Percentiles rank a stretch among this genome's conserved stretches.
These are phyloP conservation scores for Pseudonitzschia multiseries DNA, from an alignment of 108 stramenopile species.

Conservation along the genomic window DNA sequence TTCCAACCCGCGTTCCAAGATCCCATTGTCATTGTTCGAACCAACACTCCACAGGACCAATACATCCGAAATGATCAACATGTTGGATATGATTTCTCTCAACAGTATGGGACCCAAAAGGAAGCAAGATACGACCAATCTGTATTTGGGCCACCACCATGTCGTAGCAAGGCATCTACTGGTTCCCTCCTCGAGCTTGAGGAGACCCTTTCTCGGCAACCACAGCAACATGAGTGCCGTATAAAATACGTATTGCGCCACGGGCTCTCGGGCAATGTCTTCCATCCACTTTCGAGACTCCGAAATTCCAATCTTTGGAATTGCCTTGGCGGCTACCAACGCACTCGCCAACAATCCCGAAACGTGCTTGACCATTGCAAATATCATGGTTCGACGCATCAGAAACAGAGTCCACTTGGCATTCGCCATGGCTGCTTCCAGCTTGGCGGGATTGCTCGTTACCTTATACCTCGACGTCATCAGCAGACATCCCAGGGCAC, in stretches of 20 bases:
- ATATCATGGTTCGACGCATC: slow-evolving; percentile 61
- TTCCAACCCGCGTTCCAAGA: slow-evolving; percentile 28
- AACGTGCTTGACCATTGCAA: slow-evolving; percentile 76
- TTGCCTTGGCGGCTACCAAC: slow-evolving; percentile 53
- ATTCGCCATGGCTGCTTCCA: slow-evolving; percentile 1
- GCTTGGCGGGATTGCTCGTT: neutral
- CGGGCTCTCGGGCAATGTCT: slow-evolving; percentile 62
- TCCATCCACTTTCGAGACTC: slow-evolving; percentile 63
- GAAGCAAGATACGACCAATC: slow-evolving; percentile 29
- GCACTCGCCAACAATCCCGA: slow-evolving; percentile 67
- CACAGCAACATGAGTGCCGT: slow-evolving; percentile 68
- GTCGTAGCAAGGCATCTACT: slow-evolving; percentile 17
- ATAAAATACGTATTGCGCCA: slow-evolving; percentile 83
- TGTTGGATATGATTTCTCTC: slow-evolving; percentile 62
- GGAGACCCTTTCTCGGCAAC: slow-evolving; percentile 38
- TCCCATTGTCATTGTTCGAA: slow-evolving; percentile 13
- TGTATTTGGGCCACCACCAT: slow-evolving; percentile 46
- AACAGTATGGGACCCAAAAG: slow-evolving; percentile 64
- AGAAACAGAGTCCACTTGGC: slow-evolving; percentile 37
- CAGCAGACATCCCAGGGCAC: slow-evolving; percentile 46
- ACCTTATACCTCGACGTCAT: neutral
- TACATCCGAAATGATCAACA: slow-evolving; percentile 69
- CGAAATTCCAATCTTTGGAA: slow-evolving; percentile 63
- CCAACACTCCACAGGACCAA: slow-evolving; percentile 53
- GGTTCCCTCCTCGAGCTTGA: neutral